Evolutionary conservation across 1,284 basidiomycete genomes (phyloP), one percentile per base, ranked within the genome.

Genomic region (Ceraceosorus guamensis): DNA sequence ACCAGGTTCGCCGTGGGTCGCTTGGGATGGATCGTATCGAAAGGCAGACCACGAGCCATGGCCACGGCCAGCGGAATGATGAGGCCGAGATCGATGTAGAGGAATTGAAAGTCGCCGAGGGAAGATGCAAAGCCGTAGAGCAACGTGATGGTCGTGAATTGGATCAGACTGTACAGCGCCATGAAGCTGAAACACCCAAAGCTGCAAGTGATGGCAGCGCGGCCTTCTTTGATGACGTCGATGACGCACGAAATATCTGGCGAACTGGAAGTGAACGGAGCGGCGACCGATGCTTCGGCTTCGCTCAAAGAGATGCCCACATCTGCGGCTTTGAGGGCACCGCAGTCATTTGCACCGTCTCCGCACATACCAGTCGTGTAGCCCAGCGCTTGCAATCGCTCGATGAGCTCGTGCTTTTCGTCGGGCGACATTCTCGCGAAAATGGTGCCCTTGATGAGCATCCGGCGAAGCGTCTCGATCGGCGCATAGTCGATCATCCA

Each of bases 371-470:
- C 83, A 10, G 97, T 93, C 0, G 89, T 95, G 76, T 97, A 98
- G 6, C 92, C 93, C 7, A 98, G 82, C 4, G 83, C 81, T 75
- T 98, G 95, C 24, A 99, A 81, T 3, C 92, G 84, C 76, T 97
- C 93, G 44, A 99, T 89, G 16, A 98, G 84, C 76, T 99, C 95
- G 70, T 97, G 95, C 80, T 99, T 99, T 80, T 98, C 95, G 77
- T 98, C 95, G 0, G 95, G 95, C 14, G 93, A 98, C 95, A 99
- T 98, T 31, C 95, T 84, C 7, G 95, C 92, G 76, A 93, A 99
- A 52, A 98, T 87, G 71, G 95, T 89, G 3, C 92, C 85, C 78
- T 96, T 95, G 59, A 97, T 89, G n/a, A 99, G 85, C 91, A 98
- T 75, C 24, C 72, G 49, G 8, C 71, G 59, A 39, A 75, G 53